A percentile compares a stretch with the other conserved stretches of the same genome.
These are phyloP conservation scores for Aspergillus fijiensis DNA, from an alignment of 2,329 filamentous ascomycete genomes.

Conservation along the genomic window DNA sequence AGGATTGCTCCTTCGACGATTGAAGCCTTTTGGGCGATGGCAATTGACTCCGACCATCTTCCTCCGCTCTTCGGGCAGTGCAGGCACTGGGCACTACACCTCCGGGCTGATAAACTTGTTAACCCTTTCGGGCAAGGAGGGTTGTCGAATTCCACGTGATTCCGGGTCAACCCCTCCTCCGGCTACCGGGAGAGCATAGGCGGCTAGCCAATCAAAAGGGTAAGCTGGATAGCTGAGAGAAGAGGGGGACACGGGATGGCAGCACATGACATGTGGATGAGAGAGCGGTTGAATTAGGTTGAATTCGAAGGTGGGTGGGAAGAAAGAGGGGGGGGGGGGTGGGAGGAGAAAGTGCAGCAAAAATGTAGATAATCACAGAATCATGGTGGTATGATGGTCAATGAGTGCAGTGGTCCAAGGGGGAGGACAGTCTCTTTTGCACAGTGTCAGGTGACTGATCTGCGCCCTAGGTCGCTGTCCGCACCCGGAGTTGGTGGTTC, in stretches of 20 bases:
- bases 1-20: neutral
- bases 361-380: neutral
- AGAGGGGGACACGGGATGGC: slow-evolving; percentile 39
- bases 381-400: slow-evolving; percentile 4
- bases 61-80: neutral
- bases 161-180: slow-evolving; percentile 24
- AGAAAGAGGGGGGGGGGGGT: slow-evolving; percentile 8
- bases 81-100: too few relatives aligned
- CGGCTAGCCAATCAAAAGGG: slow-evolving; percentile 28
- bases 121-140: slow-evolving; percentile 9
- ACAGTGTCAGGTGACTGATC: slow-evolving; percentile 33
- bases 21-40: neutral
- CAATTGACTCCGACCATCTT: neutral
- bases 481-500: slow-evolving; percentile 21
- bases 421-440: neutral
- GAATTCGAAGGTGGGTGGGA: neutral
- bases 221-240: slow-evolving; percentile 15
- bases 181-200: slow-evolving; percentile 14
- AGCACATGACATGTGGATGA: slow-evolving; percentile 36
- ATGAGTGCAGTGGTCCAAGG: neutral
- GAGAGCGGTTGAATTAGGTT: slow-evolving; percentile 15
- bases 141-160: slow-evolving; percentile 31
- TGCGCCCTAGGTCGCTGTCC: slow-evolving; percentile 19
- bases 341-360: neutral
- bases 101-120: neutral